These are phyloP conservation scores for Pedinophyceae sp. DNA, from an alignment of 139 green algal genomes.

Conservation along the genomic window DNA sequence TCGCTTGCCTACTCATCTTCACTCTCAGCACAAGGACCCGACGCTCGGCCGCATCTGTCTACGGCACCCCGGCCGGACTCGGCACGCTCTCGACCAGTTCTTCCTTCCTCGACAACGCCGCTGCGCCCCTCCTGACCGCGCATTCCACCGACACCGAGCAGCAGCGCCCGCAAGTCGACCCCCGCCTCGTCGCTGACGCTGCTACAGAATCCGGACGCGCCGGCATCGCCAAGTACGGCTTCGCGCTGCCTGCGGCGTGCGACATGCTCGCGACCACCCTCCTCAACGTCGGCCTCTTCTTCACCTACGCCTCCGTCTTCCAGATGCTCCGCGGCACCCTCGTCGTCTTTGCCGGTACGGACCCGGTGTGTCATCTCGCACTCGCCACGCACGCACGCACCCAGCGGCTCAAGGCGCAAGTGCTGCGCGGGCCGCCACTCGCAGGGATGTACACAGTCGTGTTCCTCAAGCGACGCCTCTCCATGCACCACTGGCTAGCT, in stretches of 20 bases:
- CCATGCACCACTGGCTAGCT: constrained; percentile 62
- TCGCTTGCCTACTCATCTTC: constrained; percentile 58
- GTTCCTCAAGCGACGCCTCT: constrained; percentile 47
- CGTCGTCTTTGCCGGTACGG: constrained; percentile 44
- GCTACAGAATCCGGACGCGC: constrained; percentile 1
- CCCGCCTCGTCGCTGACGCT: not conserved
- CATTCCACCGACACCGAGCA: not conserved
- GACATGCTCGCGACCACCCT: constrained; percentile 57
- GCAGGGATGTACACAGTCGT: constrained; percentile 53
- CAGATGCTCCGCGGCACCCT: constrained; percentile 81
- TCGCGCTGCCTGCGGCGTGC: constrained; percentile 44
- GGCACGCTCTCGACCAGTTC: not conserved
- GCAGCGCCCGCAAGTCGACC: not conserved
- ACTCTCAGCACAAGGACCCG: constrained; percentile 5
- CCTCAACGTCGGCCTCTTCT: constrained; percentile 73
- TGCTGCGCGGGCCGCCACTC: not conserved
- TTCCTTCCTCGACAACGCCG: not conserved
- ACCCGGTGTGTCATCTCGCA: not conserved
- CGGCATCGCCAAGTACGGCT: constrained; percentile 2
- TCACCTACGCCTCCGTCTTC: constrained; percentile 61
- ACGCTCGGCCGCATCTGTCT: not conserved
- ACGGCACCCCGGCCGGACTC: not conserved
- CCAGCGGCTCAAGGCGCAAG: not conserved
- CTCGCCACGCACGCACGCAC: not conserved
- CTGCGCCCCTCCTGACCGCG: not conserved